These are phyloP conservation scores for Colletotrichum sp. DNA, from an alignment of 2,329 filamentous ascomycete genomes.

Conservation along the genomic window DNA sequence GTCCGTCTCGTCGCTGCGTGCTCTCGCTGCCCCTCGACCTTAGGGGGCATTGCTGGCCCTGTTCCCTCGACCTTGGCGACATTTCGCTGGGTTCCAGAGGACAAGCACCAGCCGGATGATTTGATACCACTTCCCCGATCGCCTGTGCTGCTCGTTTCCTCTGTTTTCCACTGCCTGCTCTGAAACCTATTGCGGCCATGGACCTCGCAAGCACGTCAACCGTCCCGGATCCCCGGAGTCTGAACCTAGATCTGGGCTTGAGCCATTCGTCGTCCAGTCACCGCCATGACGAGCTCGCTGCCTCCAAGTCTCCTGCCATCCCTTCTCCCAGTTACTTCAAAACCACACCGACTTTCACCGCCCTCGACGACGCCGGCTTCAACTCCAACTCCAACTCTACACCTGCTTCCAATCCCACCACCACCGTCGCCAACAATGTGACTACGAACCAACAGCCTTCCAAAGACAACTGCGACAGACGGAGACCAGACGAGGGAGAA, in stretches of 20 bases:
- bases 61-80: neutral
- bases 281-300: constrained; percentile 1
- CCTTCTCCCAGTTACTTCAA: constrained; percentile 13
- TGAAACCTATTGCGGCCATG: constrained; percentile 19
- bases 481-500: constrained; percentile 55
- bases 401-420: neutral
- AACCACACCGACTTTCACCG: constrained; percentile 14
- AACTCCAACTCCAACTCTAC: neutral
- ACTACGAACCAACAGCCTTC: constrained; percentile 21
- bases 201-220: constrained; percentile 22
- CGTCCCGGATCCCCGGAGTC: constrained; percentile 17
- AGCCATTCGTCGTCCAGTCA: constrained; percentile 12
- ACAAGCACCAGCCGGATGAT: constrained; percentile 9
- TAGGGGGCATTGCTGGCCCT: neutral
- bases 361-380: neutral
- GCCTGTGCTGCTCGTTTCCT: neutral
- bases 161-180: neutral
- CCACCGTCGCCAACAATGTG: constrained; percentile 11
- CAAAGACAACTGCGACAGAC: constrained; percentile 55
- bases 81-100: neutral
- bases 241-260: constrained; percentile 3
- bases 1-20: neutral
- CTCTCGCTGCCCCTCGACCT: neutral
- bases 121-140: neutral
- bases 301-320: neutral